Evolutionary conservation across 2,329 filamentous ascomycete species (phyloP), one percentile per base, ranked within the genome.

Genomic region (Orbilia javanica): DNA sequence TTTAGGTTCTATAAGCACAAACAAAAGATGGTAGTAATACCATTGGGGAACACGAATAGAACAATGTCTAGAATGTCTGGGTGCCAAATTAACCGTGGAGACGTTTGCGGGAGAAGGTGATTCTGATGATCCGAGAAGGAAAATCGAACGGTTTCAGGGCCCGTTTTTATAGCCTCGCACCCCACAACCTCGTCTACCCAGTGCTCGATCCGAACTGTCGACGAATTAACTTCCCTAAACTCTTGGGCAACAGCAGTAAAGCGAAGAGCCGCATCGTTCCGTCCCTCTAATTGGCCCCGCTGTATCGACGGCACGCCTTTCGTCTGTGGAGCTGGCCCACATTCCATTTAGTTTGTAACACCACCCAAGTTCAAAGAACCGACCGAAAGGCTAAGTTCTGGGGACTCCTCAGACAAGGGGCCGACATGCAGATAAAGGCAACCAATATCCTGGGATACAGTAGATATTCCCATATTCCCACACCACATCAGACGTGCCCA

Each of bases 351-450:
- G 42, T 50, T 27, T 50, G 46, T 50, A 11, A 50, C 46, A 50
- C 46, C 46, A 50, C 20, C 46, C 5, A 46, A 31, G 29, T 3
- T 31, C 36, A 8, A 44, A 42, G 42, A 44, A 44, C 42, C 42
- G n/a, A 39, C 36, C 8, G 39, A 44, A 44, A 20, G 3, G n/a
- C 5, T 18, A 11, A 25, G 39, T 44, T 44, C n/a, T 44, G 13
- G 15, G 22, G 52, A 36, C 2, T 22, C 22, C 3, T 57, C 22
- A 31, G 50, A 34, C 29, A 31, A 57, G 36, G 39, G 4, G 15
- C 29, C 34, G 29, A n/a, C 55, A 36, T 60, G 55, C 55, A 60
- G 34, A 60, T 60, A 57, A 39, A 39, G 22, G 31, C 10, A 57
- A 20, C n/a, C 15, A 18, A 11, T 8, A n/a, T 3, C 34, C 20